Evolutionary conservation across 139 green algal genomes (phyloP).

Genomic region (Chlamydomonas eustigma): DNA sequence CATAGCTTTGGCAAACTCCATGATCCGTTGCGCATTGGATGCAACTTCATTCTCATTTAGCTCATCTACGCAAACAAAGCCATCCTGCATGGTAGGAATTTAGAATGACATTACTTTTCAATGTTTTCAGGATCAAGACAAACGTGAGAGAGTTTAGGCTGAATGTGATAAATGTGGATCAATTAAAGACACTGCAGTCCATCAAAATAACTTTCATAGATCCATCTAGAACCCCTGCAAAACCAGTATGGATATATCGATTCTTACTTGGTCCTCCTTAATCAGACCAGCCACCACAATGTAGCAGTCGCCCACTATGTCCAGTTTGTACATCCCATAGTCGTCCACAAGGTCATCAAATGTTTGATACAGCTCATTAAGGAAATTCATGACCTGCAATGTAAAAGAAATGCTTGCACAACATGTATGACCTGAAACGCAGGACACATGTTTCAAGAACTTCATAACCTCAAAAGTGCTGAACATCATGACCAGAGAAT

Average conservation of each 20-base stretch:
- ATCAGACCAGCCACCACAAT: constrained; percentile 47
- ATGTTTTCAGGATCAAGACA: background rate
- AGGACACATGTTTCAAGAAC: too few species aligned
- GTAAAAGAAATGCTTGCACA: too few species aligned
- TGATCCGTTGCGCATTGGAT: constrained; percentile 33
- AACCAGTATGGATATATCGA: too few species aligned
- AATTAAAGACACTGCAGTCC: too few species aligned
- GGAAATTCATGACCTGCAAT: constrained; percentile 54
- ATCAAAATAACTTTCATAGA: too few species aligned
- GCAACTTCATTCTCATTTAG: constrained; percentile 22
- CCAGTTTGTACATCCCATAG: constrained; percentile 50
- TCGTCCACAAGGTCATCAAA: constrained; percentile 46
- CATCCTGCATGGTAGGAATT: constrained; percentile 24
- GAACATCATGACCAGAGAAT: too few species aligned
- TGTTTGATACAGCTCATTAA: constrained; percentile 45
- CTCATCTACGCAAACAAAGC: constrained; percentile 35
- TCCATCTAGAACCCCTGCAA: too few species aligned
- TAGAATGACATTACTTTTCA: background rate
- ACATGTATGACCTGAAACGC: too few species aligned
- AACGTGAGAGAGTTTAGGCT: background rate
- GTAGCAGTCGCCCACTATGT: constrained; percentile 50
- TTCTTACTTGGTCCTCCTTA: constrained; percentile 35
- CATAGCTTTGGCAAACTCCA: constrained; percentile 45
- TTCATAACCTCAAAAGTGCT: too few species aligned
- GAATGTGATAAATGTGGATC: too few species aligned